Evolutionary conservation across 1,139 yeast species (phyloP).

Genomic region (Suhomyces bolitotheri): DNA sequence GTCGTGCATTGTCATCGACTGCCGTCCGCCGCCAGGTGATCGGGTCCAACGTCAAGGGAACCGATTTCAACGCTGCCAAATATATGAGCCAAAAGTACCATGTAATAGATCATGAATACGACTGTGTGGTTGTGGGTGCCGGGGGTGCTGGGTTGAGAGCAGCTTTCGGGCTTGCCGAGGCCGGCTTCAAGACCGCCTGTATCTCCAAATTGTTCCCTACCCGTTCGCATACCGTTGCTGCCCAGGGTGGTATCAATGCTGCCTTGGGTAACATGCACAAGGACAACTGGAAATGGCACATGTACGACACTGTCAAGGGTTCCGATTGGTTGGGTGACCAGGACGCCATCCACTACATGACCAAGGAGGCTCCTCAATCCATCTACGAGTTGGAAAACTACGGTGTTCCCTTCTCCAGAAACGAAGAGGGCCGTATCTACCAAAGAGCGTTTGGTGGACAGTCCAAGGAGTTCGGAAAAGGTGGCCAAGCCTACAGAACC

Average conservation of each 20-base stretch:
- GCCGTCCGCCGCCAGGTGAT: constrained; percentile 36
- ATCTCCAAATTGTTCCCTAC: constrained; percentile 96
- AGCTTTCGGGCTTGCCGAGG: constrained; percentile 95
- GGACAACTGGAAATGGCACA: constrained; percentile 99
- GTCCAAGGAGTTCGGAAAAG: constrained; percentile 91
- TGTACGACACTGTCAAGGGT: constrained; percentile 99
- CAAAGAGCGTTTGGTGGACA: constrained; percentile 99
- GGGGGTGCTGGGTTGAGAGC: constrained; percentile 99
- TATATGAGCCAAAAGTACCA: constrained; percentile 75
- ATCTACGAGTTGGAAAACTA: constrained; percentile 96
- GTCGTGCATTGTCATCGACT: constrained; percentile 29
- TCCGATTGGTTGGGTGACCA: constrained; percentile 99
- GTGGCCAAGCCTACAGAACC: constrained; percentile 98
- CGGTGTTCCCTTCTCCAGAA: constrained; percentile 98
- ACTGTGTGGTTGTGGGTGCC: constrained; percentile 96
- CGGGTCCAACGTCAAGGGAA: constrained; percentile 51
- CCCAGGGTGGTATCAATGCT: constrained; percentile 99
- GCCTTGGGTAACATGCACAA: constrained; percentile 97
- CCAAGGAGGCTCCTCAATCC: constrained; percentile 95
- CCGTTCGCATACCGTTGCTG: constrained; percentile 98
- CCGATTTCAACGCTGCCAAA: constrained; percentile 39
- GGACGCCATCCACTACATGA: constrained; percentile 99
- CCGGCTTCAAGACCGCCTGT: constrained; percentile 97
- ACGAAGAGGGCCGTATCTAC: constrained; percentile 94
- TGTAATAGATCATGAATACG: constrained; percentile 95